Evolutionary conservation across 495 filamentous ascomycete genomes (phyloP).

Genomic region (Parathielavia appendiculata): DNA sequence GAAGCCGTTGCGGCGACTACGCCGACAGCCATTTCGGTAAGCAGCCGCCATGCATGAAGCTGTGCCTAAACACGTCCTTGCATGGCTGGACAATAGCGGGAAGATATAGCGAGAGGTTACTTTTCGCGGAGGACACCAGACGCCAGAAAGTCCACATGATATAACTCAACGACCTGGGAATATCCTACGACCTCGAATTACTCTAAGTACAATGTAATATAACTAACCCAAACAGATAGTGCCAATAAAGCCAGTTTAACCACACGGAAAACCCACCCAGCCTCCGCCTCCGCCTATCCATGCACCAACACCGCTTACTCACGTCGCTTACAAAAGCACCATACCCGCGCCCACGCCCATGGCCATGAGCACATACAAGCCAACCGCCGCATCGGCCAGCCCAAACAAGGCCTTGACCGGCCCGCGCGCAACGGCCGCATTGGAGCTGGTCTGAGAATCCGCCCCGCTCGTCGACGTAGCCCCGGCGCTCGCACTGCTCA

Average conservation of each 20-base stretch:
- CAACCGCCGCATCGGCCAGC: slow-evolving; percentile 59
- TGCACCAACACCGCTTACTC: too few species aligned
- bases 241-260: neutral
- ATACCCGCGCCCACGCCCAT: slow-evolving; percentile 65
- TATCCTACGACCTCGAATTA: neutral
- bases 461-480: slow-evolving; percentile 39
- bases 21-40: too few species aligned
- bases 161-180: neutral
- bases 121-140: too few species aligned
- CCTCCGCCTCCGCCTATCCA: neutral
- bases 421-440: slow-evolving; percentile 23
- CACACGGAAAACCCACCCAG: neutral
- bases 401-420: slow-evolving; percentile 52
- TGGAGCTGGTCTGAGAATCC: slow-evolving; percentile 24
- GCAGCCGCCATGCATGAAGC: too few species aligned
- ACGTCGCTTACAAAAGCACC: slow-evolving; percentile 60
- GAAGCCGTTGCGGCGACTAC: too few species aligned
- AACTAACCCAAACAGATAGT: neutral
- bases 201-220: neutral
- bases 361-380: slow-evolving; percentile 63
- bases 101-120: too few species aligned
- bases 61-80: too few species aligned
- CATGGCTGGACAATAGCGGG: too few species aligned
- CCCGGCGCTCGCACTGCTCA: slow-evolving; percentile 46
- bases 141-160: too few species aligned